phyloP scores from a whole-genome alignment of 2,329 filamentous ascomycete genomes.

The Xylaria sp. region DNA sequence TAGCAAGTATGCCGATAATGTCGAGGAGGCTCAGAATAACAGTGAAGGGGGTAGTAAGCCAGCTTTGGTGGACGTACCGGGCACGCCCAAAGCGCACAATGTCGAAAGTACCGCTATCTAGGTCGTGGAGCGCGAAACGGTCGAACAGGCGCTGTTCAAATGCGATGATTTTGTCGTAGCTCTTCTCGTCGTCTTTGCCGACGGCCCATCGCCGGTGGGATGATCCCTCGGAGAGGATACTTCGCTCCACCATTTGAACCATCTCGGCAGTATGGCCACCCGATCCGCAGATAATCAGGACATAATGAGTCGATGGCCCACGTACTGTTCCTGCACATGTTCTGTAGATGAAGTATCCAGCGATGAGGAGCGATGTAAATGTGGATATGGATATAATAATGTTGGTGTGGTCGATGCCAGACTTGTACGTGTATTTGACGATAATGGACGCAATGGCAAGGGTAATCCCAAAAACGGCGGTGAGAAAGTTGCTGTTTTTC shows the following conservation, averaged over 20 bases:
- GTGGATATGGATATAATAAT: background rate
- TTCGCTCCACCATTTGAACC: constrained; percentile 76
- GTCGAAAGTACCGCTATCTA: constrained; percentile 59
- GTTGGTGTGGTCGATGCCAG: background rate
- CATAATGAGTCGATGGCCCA: constrained; percentile 49
- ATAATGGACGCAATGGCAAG: background rate
- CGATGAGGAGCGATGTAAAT: background rate
- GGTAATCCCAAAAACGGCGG: background rate
- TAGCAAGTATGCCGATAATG: constrained; percentile 62
- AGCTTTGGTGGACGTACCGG: constrained; percentile 79
- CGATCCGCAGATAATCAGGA: constrained; percentile 85
- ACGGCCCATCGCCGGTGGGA: constrained; percentile 83
- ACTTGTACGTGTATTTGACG: background rate
- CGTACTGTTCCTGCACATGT: constrained; percentile 16
- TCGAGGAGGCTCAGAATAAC: constrained; percentile 68
- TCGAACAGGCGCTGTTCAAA: constrained; percentile 44
- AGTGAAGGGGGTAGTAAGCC: constrained; percentile 73
- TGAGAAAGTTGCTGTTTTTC: background rate
- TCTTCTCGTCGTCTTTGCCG: constrained; percentile 77
- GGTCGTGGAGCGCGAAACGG: constrained; percentile 36
- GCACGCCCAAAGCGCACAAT: constrained; percentile 76
- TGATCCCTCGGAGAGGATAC: constrained; percentile 55
- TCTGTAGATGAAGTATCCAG: constrained; percentile 3
- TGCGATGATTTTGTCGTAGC: constrained; percentile 69
- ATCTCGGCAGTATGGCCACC: constrained; percentile 97